Conservation (phyloP, 2,329 filamentous ascomycete species). For the Trichoderma koningiopsis region DNA sequence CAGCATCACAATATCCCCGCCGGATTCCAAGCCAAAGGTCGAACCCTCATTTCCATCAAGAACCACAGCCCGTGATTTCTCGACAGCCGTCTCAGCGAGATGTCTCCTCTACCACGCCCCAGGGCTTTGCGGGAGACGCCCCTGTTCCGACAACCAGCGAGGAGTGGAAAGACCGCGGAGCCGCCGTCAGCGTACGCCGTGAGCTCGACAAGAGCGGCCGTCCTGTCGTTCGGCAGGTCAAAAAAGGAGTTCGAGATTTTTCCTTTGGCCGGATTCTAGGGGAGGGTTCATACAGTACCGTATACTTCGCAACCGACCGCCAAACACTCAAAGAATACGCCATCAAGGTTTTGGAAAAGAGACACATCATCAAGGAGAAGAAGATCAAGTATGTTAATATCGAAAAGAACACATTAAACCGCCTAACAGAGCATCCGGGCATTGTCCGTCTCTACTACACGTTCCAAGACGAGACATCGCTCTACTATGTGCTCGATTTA, state of each 20-base stretch:
- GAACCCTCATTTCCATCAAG: slow-evolving; percentile 3
- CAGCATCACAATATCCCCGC: slow-evolving; percentile 47
- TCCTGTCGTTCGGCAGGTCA: slow-evolving; percentile 78
- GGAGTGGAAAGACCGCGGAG: slow-evolving; percentile 94
- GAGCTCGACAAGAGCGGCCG: slow-evolving; percentile 86
- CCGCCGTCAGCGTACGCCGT: slow-evolving; percentile 79
- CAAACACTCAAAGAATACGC: slow-evolving; percentile 95
- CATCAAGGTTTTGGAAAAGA: slow-evolving; percentile 96
- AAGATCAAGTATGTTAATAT: slow-evolving; percentile 99
- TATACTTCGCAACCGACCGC: slow-evolving; percentile 87
- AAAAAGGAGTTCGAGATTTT: slow-evolving; percentile 97
- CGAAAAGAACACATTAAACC: slow-evolving; percentile 96
- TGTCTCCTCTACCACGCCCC: slow-evolving; percentile 40
- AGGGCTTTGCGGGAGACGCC: slow-evolving; percentile 44
- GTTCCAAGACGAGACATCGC: slow-evolving; percentile 92
- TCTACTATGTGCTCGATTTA: slow-evolving; percentile 96
- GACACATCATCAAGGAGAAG: slow-evolving; percentile 99
- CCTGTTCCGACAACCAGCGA: slow-evolving; percentile 66
- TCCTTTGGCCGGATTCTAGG: slow-evolving; percentile 87
- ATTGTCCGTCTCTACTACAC: slow-evolving; percentile 98
- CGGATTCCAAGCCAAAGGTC: slow-evolving; percentile 67
- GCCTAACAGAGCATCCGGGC: slow-evolving; percentile 92
- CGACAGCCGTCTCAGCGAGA: slow-evolving; percentile 75
- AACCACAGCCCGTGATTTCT: slow-evolving; percentile 55
- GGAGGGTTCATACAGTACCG: slow-evolving; percentile 97